phyloP scores from a whole-genome alignment of 768 basidiomycete species.

The Steccherinum ochraceum region DNA sequence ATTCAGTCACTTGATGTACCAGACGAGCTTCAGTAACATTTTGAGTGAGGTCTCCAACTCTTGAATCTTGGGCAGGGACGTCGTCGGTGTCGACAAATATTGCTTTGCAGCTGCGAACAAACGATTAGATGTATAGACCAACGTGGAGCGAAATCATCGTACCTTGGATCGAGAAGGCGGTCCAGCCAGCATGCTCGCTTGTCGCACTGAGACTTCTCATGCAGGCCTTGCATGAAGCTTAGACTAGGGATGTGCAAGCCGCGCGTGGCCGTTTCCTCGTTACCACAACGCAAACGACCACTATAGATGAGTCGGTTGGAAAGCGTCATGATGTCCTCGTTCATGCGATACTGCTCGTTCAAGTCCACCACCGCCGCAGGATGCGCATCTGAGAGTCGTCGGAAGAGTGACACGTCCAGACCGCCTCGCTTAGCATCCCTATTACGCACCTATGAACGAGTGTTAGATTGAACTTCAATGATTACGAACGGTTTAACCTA shows the following conservation, averaged over 20 bases:
- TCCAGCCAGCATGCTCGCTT: conserved; percentile 65
- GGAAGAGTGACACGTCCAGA: conserved; percentile 85
- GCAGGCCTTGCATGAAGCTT: conserved; percentile 38
- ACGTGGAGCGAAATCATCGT: conserved; percentile 14
- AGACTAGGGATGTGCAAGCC: conserved; percentile 47
- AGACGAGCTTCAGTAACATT: conserved; percentile 76
- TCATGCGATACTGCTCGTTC: conserved; percentile 92
- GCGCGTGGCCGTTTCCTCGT: conserved; percentile 57
- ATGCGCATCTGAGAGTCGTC: conserved; percentile 81
- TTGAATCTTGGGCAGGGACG: conserved; percentile 73
- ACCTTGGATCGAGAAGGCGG: conserved; percentile 59
- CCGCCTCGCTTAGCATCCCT: conserved; percentile 75
- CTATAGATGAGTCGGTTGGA: conserved; percentile 85
- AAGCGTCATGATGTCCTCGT: conserved; percentile 88
- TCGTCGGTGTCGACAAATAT: conserved; percentile 92
- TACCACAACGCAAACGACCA: conserved; percentile 74
- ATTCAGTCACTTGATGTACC: conserved; percentile 60
- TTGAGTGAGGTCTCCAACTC: conserved; percentile 84
- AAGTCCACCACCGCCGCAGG: conserved; percentile 83
- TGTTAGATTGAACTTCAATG: not conserved
- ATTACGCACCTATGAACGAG: conserved; percentile 65
- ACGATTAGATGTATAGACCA: not conserved
- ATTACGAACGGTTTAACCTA: conserved; percentile 21
- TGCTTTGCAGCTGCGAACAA: conserved; percentile 59
- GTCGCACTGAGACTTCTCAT: conserved; percentile 27